Evolutionary conservation across 345 rosid species (phyloP), one percentile per base, ranked within the genome.

Genomic region (Pseudoturritis turrita): DNA sequence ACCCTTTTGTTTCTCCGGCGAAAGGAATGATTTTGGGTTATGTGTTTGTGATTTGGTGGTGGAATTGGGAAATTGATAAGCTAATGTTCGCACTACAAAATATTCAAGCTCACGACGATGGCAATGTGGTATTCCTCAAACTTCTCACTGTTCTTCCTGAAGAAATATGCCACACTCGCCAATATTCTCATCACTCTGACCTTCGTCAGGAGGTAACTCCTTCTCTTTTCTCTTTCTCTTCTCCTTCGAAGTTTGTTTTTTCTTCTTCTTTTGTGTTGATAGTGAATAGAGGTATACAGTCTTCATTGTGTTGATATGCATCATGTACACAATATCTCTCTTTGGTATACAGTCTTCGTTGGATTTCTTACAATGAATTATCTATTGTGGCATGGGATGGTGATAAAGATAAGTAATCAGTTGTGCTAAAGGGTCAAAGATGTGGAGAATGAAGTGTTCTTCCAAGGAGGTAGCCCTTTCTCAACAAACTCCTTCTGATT

Each of bases 101-200:
- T 78, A 83, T 93, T 66, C 96, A 84, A 68, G 87, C 78, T 71
- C 89, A 88, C 69, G 89, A 86, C 58, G 85, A 86, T 80, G 91
- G 89, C 61, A 87, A 90, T 83, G 82, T 90, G 61, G 97, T 91
- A 58, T 86, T 93, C 68, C 81, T 92, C 29, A 96, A 88, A 84
- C 87, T 88, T 90, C 96, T 92, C 55, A 90, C 98, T 77, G 91
- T 93, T 43, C 89, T 93, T 10, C 98, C 96, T 26, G 98, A 92
- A 87, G 98, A 94, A 81, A 79, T 89, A 59, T 68, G 85, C 71
- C 97, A 90, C 69, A 73, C 82, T 65, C 92, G 84, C 61, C 68
- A 74, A 79, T 56, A 85, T 85, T 79, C 83, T 72, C 79, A 85
- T 68, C 75, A 82, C 19, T 43, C 59, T 64, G 67, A 47, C 36